Percentiles rank a stretch among this genome's conserved stretches.
Conservation (phyloP, 345 rosid genomes). For the Gossypium sturtianum region DNA sequence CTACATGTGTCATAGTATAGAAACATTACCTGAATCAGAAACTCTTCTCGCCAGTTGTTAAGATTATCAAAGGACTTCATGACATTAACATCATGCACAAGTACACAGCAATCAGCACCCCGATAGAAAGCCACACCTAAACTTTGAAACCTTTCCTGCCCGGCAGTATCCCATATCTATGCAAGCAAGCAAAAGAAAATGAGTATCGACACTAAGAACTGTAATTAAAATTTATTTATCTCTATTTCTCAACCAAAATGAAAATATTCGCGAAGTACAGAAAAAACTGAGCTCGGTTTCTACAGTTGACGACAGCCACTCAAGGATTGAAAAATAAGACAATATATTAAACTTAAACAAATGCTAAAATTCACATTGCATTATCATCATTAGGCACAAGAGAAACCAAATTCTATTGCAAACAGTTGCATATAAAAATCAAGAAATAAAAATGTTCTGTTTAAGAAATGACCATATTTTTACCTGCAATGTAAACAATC, state of each 20-base stretch:
- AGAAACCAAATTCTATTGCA: not conserved
- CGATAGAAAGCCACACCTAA: slow-evolving; percentile 90
- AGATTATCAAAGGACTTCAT: slow-evolving; percentile 81
- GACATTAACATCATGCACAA: slow-evolving; percentile 83
- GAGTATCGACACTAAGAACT: not conserved
- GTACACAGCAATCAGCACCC: slow-evolving; percentile 93
- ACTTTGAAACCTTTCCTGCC: slow-evolving; percentile 91
- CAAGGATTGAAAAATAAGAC: not conserved
- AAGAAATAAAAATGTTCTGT: not conserved
- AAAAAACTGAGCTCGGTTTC: not conserved
- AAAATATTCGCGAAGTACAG: not conserved
- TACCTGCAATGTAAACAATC: slow-evolving; percentile 90
- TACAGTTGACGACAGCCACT: not conserved
- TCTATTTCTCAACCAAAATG: not conserved
- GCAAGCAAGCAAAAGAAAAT: not conserved
- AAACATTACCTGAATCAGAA: slow-evolving; percentile 65
- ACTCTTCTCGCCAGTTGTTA: slow-evolving; percentile 91
- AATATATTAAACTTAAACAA: not conserved
- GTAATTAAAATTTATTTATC: not conserved
- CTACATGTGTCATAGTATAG: not conserved
- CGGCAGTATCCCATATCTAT: slow-evolving; percentile 95
- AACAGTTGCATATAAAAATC: not conserved
- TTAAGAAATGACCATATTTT: not conserved
- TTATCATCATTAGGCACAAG: not conserved
- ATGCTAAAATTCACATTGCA: not conserved